phyloP scores from a whole-genome alignment of 345 rosid genomes.

The Draba incana region DNA sequence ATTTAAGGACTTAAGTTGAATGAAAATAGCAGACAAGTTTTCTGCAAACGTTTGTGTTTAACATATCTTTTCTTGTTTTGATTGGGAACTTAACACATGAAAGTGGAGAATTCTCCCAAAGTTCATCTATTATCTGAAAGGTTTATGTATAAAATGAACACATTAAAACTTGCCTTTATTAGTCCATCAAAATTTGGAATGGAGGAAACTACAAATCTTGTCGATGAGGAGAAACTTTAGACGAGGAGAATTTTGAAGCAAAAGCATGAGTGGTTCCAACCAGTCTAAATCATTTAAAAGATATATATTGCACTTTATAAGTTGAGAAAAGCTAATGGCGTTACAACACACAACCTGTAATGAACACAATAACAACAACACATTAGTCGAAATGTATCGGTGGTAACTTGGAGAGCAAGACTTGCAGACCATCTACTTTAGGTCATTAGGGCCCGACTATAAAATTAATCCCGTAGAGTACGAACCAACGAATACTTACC shows the following conservation, averaged over 20 bases:
- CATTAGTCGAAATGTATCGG: neutral
- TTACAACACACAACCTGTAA: neutral
- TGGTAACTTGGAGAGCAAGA: too few species aligned
- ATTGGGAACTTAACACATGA: too few species aligned
- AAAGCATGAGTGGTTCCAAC: neutral
- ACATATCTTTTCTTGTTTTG: too few species aligned
- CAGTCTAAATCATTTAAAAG: neutral
- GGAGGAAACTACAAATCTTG: neutral
- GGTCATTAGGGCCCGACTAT: too few species aligned
- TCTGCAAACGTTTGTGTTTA: too few species aligned
- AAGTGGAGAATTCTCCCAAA: neutral
- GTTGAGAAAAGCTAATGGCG: neutral
- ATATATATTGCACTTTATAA: neutral
- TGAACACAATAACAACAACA: neutral
- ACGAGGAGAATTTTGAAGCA: neutral
- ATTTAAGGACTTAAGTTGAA: too few species aligned
- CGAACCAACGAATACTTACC: neutral
- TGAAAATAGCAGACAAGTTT: too few species aligned
- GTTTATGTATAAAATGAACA: neutral
- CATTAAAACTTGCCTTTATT: neutral
- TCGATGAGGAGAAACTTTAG: constrained; percentile 1
- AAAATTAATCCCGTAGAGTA: too few species aligned
- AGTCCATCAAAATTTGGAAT: neutral
- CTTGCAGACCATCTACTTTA: too few species aligned
- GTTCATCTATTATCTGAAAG: neutral